These are phyloP conservation scores for Globisporangium apiculatum DNA, from an alignment of 352 stramenopile genomes.

Conservation along the genomic window DNA sequence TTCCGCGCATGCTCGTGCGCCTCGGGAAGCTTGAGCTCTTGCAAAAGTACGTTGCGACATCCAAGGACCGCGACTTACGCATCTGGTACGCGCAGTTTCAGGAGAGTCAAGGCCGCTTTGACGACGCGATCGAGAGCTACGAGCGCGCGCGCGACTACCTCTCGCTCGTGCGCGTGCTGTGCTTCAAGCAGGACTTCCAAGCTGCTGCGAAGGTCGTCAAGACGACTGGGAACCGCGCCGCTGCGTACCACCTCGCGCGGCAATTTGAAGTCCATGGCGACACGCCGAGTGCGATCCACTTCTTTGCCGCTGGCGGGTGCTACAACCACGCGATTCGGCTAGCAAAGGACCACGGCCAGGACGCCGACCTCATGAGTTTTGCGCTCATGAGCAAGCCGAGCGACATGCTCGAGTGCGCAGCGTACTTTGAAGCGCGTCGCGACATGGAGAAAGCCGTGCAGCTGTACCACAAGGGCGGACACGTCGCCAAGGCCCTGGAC, in stretches of 20 bases:
- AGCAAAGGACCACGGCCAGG: slow-evolving; percentile 84
- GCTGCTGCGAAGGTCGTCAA: slow-evolving; percentile 83
- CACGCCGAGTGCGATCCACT: slow-evolving; percentile 85
- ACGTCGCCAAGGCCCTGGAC: slow-evolving; percentile 88
- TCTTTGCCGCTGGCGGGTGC: slow-evolving; percentile 82
- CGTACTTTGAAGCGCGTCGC: slow-evolving; percentile 90
- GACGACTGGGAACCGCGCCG: slow-evolving; percentile 59
- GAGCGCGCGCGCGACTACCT: slow-evolving; percentile 81
- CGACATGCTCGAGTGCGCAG: slow-evolving; percentile 87
- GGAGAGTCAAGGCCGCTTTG: slow-evolving; percentile 86
- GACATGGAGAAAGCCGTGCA: slow-evolving; percentile 92
- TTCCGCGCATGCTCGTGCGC: slow-evolving; percentile 92
- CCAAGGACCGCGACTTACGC: slow-evolving; percentile 78
- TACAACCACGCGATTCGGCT: slow-evolving; percentile 94
- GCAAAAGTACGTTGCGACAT: slow-evolving; percentile 87
- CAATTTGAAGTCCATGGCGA: slow-evolving; percentile 84
- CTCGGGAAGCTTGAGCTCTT: slow-evolving; percentile 83
- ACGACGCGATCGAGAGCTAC: slow-evolving; percentile 87
- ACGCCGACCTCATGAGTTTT: slow-evolving; percentile 90
- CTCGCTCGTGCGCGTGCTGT: slow-evolving; percentile 89
- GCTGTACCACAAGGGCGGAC: slow-evolving; percentile 91
- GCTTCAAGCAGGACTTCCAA: slow-evolving; percentile 86
- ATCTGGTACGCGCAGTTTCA: slow-evolving; percentile 94
- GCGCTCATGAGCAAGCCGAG: slow-evolving; percentile 83
- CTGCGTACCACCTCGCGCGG: slow-evolving; percentile 81